A percentile compares a stretch with the other conserved stretches of the same genome.
Conservation (phyloP, 108 stramenopile species). For the Cyclotella cryptica region DNA sequence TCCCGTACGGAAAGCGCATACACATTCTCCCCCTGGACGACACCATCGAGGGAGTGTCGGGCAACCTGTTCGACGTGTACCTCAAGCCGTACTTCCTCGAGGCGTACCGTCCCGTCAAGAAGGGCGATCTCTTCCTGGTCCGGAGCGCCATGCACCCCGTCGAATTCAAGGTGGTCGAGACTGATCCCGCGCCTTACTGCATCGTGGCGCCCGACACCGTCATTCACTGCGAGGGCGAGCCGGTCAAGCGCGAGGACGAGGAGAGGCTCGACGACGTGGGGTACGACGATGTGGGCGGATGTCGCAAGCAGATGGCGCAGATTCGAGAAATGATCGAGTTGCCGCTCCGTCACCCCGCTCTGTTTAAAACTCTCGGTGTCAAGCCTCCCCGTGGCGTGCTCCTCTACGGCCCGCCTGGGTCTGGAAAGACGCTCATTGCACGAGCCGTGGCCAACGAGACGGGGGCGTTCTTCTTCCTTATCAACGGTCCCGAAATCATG, state of each 20-base stretch:
- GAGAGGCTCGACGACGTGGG: conserved; percentile 98
- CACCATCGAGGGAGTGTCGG: conserved; percentile 99
- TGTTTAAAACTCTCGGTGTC: conserved; percentile 99
- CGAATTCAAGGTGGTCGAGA: conserved; percentile 99
- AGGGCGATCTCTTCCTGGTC: conserved; percentile 99
- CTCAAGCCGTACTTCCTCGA: conserved; percentile 99
- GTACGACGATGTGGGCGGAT: conserved; percentile 99
- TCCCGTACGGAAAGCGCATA: conserved; percentile 98
- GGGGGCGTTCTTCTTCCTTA: conserved; percentile 99
- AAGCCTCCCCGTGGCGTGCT: conserved; percentile 99
- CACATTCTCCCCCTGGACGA: conserved; percentile 99
- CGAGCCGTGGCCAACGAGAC: conserved; percentile 99
- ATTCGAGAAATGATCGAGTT: conserved; percentile 99
- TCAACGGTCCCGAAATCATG: conserved; percentile 99
- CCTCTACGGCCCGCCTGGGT: conserved; percentile 99
- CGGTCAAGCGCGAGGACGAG: conserved; percentile 99
- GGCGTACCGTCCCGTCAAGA: conserved; percentile 99
- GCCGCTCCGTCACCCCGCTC: conserved; percentile 97
- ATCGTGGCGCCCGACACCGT: conserved; percentile 99
- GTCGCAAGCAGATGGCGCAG: conserved; percentile 98
- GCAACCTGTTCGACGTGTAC: conserved; percentile 99
- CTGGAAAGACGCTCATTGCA: conserved; percentile 99
- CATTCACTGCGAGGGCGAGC: conserved; percentile 99
- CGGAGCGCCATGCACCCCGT: conserved; percentile 99
- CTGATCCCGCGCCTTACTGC: conserved; percentile 96